Percentiles rank a stretch among this genome's conserved stretches.
These are phyloP conservation scores for Xerocomellus intermedius DNA, from an alignment of 768 basidiomycete genomes.

Conservation along the genomic window DNA sequence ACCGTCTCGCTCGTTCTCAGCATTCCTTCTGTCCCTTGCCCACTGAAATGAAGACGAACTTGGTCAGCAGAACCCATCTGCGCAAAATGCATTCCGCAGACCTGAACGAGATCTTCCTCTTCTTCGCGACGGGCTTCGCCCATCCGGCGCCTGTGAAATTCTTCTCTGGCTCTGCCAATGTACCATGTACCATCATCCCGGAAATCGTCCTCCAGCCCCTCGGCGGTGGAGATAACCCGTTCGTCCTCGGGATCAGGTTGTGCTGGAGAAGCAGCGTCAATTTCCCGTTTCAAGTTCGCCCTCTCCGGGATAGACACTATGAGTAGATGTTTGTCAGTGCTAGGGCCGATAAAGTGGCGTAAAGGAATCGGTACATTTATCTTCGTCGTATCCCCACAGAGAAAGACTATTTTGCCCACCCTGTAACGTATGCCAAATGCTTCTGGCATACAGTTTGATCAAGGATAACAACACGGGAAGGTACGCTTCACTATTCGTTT, in stretches of 20 bases:
- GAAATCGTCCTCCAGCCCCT: slow-evolving; percentile 29
- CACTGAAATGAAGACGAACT: slow-evolving; percentile 46
- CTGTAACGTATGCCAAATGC: slow-evolving; percentile 77
- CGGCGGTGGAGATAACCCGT: slow-evolving; percentile 10
- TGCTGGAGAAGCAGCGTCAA: slow-evolving; percentile 18
- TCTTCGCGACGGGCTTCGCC: slow-evolving; percentile 42
- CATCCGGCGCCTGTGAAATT: slow-evolving; percentile 59
- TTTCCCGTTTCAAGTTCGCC: slow-evolving; percentile 21
- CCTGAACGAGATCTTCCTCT: slow-evolving; percentile 76
- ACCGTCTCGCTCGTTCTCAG: slow-evolving; percentile 67
- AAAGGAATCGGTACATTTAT: slow-evolving; percentile 29
- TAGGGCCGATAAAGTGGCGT: too few species aligned
- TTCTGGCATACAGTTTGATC: slow-evolving; percentile 75
- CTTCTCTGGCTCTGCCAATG: slow-evolving; percentile 77
- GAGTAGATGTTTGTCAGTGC: slow-evolving; percentile 7
- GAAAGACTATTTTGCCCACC: slow-evolving; percentile 69
- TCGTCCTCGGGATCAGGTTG: slow-evolving; percentile 5
- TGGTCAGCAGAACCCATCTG: slow-evolving; percentile 1
- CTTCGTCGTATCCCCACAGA: slow-evolving; percentile 62
- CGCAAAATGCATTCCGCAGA: slow-evolving; percentile 27
- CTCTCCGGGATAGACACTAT: slow-evolving; percentile 28
- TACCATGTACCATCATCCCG: slow-evolving; percentile 73
- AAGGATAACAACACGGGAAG: slow-evolving; percentile 84
- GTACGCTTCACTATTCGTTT: slow-evolving; percentile 87
- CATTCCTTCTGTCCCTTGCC: slow-evolving; percentile 71